Percentiles rank a stretch among this genome's conserved stretches.
Conservation (phyloP, 2,329 filamentous ascomycete genomes). For the Myriosclerotinia scirpicola region DNA sequence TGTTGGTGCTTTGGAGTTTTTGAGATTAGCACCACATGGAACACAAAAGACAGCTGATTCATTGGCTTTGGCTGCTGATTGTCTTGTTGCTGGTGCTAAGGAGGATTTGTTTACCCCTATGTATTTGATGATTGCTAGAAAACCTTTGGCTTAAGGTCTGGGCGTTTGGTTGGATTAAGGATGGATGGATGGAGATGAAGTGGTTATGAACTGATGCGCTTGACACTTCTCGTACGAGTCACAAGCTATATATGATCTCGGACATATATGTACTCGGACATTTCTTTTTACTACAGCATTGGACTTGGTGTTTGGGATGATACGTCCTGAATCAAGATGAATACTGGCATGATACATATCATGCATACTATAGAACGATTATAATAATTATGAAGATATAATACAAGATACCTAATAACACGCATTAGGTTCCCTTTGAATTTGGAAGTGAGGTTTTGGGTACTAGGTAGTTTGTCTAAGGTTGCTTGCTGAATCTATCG, state of each 20-base stretch:
- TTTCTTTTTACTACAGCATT: conserved; percentile 9
- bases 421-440: neutral
- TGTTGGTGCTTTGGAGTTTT: conserved; percentile 71
- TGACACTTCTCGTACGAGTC: neutral
- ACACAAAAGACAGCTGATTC: conserved; percentile 96
- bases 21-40: conserved; percentile 74
- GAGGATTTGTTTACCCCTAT: conserved; percentile 95
- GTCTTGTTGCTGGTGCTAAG: conserved; percentile 79
- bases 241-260: conserved; percentile 1
- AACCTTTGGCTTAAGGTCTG: conserved; percentile 52
- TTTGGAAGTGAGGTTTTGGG: no score
- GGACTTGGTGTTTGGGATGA: conserved; percentile 11
- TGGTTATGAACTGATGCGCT: neutral
- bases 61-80: conserved; percentile 77
- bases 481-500: no score
- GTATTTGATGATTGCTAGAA: conserved; percentile 93
- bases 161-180: conserved; percentile 8
- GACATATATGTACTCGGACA: neutral
- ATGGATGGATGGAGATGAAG: neutral
- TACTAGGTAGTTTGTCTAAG: no score
- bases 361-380: conserved; percentile 18
- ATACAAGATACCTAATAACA: conserved; percentile 12
- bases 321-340: neutral
- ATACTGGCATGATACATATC: conserved; percentile 2
- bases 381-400: conserved; percentile 20